A percentile compares a stretch with the other conserved stretches of the same genome.
phyloP scores from a whole-genome alignment of 129 eudicot genomes.

The Pittosporum tobira region DNA sequence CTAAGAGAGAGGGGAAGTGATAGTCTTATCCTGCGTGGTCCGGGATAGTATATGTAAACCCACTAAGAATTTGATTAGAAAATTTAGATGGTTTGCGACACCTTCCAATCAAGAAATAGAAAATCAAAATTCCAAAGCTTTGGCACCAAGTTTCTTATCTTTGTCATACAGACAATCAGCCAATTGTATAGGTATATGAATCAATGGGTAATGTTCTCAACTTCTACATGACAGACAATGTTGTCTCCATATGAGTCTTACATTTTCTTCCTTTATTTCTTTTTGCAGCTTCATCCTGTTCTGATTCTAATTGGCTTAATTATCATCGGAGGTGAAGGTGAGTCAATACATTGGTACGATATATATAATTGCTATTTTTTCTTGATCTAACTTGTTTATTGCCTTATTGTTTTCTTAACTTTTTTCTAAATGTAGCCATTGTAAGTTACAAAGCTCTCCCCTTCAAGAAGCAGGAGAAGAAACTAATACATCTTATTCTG shows the following conservation, averaged over 20 bases:
- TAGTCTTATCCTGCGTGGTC: too few species aligned
- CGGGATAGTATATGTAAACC: too few species aligned
- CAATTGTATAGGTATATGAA: neutral
- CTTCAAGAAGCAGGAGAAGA: constrained; percentile 70
- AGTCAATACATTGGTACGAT: neutral
- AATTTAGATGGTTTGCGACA: too few species aligned
- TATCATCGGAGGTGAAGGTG: constrained; percentile 97
- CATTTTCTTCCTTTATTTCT: constrained; percentile 6
- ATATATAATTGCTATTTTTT: neutral
- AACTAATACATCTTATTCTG: constrained; percentile 73
- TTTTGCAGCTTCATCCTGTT: constrained; percentile 86
- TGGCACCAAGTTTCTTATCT: neutral
- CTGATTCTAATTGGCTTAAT: constrained; percentile 87
- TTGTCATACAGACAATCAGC: neutral
- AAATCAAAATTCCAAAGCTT: neutral
- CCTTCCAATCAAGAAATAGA: neutral
- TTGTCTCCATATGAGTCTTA: neutral
- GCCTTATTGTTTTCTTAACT: neutral
- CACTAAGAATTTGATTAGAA: too few species aligned
- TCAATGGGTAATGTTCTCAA: neutral
- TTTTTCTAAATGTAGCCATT: constrained; percentile 50
- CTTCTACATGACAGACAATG: neutral
- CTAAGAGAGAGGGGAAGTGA: too few species aligned
- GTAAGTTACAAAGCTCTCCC: constrained; percentile 83
- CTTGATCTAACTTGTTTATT: neutral